A percentile compares a stretch with the other conserved stretches of the same genome.
Evolutionary conservation across 257 asterid species (phyloP).

Genomic region (Solanum chaucha): DNA sequence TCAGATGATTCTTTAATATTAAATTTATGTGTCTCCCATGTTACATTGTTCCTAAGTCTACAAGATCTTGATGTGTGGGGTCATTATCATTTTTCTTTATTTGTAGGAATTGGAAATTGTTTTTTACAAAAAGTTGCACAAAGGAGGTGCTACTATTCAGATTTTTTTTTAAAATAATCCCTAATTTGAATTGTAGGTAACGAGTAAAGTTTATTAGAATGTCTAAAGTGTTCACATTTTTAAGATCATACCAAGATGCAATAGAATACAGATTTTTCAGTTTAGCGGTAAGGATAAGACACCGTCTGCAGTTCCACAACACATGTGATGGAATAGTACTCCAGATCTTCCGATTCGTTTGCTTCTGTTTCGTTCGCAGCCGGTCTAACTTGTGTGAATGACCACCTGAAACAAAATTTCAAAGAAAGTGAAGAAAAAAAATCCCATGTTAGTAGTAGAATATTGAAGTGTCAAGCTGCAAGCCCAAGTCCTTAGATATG

Average conservation of each 20-base stretch:
- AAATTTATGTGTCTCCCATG: constrained; percentile 11
- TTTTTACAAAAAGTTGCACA: neutral
- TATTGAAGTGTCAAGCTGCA: neutral
- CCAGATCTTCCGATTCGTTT: neutral
- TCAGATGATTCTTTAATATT: constrained; percentile 15
- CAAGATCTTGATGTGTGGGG: constrained; percentile 8
- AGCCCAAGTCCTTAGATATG: neutral
- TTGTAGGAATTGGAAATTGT: too few relatives aligned
- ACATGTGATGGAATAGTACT: neutral
- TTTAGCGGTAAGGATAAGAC: neutral
- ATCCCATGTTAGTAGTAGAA: neutral
- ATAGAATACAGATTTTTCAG: too few relatives aligned
- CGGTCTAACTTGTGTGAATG: neutral
- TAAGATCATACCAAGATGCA: neutral
- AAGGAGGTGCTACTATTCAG: neutral
- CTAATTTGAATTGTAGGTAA: too few relatives aligned
- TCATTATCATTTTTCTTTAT: neutral
- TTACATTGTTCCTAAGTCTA: constrained; percentile 21
- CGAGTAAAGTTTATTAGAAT: neutral
- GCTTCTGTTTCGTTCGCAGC: neutral
- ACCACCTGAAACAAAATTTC: neutral
- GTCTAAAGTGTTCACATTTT: neutral
- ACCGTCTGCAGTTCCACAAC: neutral
- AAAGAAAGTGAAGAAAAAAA: neutral
- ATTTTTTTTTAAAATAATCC: neutral